Evolutionary conservation across 2,329 filamentous ascomycete genomes (phyloP).

Genomic region (Westerdykella sp.): DNA sequence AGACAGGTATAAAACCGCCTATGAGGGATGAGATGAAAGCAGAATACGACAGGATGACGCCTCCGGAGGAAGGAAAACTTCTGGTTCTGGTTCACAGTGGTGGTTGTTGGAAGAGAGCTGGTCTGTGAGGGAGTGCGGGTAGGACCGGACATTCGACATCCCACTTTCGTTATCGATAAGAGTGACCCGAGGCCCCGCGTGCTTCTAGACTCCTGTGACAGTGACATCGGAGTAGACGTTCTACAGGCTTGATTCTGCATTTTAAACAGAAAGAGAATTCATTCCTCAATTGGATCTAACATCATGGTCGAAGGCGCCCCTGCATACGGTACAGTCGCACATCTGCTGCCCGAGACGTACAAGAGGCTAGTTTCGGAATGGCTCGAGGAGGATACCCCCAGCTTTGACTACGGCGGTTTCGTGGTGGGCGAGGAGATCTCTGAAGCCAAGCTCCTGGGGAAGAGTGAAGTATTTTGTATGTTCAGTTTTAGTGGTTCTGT

Average conservation of each 20-base stretch:
- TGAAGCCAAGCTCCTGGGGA: conserved; percentile 50
- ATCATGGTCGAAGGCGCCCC: conserved; percentile 46
- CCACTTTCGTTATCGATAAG: conserved; percentile 2
- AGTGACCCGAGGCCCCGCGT: not conserved
- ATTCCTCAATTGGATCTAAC: conserved; percentile 4
- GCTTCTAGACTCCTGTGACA: not conserved
- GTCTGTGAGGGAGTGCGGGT: too few relatives aligned
- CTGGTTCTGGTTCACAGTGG: too few relatives aligned
- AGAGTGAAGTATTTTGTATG: conserved; percentile 43
- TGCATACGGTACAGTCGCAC: conserved; percentile 53
- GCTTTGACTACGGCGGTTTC: conserved; percentile 95
- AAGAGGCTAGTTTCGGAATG: conserved; percentile 73
- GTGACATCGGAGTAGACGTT: not conserved
- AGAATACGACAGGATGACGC: not conserved
- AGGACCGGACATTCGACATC: not conserved
- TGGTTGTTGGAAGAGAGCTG: too few relatives aligned
- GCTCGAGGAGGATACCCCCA: conserved; percentile 94
- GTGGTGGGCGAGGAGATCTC: conserved; percentile 69
- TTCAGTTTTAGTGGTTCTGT: conserved; percentile 1
- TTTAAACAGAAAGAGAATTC: not conserved
- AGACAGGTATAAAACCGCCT: too few relatives aligned
- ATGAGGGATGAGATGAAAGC: not conserved
- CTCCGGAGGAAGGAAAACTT: too few relatives aligned
- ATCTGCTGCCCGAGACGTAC: conserved; percentile 80
- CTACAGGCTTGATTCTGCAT: too few relatives aligned